A percentile compares a stretch with the other conserved stretches of the same genome.
These are phyloP conservation scores for Bretschneidera sinensis DNA, from an alignment of 345 rosid genomes.

Conservation along the genomic window DNA sequence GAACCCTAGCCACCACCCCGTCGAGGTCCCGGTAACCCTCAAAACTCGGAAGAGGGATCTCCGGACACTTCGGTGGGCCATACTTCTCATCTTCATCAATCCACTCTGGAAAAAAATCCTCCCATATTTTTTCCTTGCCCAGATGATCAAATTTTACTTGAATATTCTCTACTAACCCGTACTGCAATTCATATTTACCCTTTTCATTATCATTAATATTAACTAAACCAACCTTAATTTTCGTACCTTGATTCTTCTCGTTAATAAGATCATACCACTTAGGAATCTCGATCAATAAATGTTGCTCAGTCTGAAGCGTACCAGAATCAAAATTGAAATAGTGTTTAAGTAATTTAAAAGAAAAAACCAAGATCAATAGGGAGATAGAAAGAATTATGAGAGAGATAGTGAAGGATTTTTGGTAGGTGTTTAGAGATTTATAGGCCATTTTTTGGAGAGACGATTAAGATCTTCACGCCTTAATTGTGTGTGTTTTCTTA, in stretches of 20 bases:
- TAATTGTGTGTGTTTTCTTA: background rate
- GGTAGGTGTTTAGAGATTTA: slow-evolving; percentile 27
- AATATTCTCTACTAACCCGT: slow-evolving; percentile 24
- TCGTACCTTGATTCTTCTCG: slow-evolving; percentile 20
- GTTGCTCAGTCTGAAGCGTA: background rate
- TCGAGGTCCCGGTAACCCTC: slow-evolving; percentile 48
- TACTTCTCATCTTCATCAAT: slow-evolving; percentile 46
- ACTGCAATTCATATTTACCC: slow-evolving; percentile 9
- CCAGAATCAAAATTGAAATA: background rate
- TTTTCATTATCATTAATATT: slow-evolving; percentile 26
- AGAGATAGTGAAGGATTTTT: slow-evolving; percentile 30
- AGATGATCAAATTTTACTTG: slow-evolving; percentile 38
- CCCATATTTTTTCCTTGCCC: slow-evolving; percentile 36
- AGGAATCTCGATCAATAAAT: slow-evolving; percentile 5
- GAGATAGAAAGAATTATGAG: slow-evolving; percentile 42
- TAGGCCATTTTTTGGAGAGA: slow-evolving; percentile 28
- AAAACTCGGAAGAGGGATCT: slow-evolving; percentile 54
- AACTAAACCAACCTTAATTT: slow-evolving; percentile 55
- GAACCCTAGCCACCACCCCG: slow-evolving; percentile 60
- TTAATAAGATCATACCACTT: slow-evolving; percentile 39
- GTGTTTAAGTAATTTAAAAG: slow-evolving; percentile 22
- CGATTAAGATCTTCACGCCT: background rate
- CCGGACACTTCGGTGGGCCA: slow-evolving; percentile 47
- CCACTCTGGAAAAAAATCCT: slow-evolving; percentile 67
- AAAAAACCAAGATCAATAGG: slow-evolving; percentile 25